phyloP scores from a whole-genome alignment of 192 early-diverging fungal species.

The Gaertneriomyces semiglobifer region DNA sequence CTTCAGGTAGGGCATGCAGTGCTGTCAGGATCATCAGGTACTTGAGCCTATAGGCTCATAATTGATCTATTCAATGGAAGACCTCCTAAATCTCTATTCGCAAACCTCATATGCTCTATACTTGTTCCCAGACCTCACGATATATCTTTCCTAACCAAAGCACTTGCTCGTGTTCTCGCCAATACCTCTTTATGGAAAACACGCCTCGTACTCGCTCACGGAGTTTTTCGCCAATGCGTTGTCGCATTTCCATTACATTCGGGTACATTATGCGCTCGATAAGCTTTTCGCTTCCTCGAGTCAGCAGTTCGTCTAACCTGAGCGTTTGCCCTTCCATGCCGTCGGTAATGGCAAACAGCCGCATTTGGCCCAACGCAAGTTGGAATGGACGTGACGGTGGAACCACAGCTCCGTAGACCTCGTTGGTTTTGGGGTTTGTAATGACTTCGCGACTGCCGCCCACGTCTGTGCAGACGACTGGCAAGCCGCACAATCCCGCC shows the following conservation, averaged over 20 bases:
- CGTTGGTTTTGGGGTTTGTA: conserved; percentile 11
- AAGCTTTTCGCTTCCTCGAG: conserved; percentile 4
- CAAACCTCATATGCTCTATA: no score
- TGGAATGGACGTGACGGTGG: conserved; percentile 39
- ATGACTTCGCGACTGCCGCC: conserved; percentile 40
- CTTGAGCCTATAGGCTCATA: no score
- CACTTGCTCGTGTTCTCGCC: conserved; percentile 46
- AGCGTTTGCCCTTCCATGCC: conserved; percentile 24
- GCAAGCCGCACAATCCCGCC: conserved; percentile 37
- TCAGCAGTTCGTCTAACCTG: conserved; percentile 30
- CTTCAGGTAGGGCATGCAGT: no score
- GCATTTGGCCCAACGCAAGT: conserved; percentile 39
- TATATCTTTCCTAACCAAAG: conserved; percentile 29
- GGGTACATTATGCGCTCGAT: conserved; percentile 39
- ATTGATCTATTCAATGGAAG: no score
- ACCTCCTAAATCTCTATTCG: no score
- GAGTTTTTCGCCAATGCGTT: conserved; percentile 35
- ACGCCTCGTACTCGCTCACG: conserved; percentile 35
- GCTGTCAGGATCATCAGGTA: no score
- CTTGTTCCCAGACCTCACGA: neutral
- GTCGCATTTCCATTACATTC: conserved; percentile 24
- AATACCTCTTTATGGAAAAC: conserved; percentile 45
- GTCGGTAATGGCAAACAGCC: conserved; percentile 41
- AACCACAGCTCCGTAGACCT: conserved; percentile 38
- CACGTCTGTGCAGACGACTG: conserved; percentile 39